Percentiles rank a stretch among this genome's conserved stretches.
phyloP scores from a whole-genome alignment of 2,329 filamentous ascomycete genomes.

The Gliomastix tumulicola region DNA sequence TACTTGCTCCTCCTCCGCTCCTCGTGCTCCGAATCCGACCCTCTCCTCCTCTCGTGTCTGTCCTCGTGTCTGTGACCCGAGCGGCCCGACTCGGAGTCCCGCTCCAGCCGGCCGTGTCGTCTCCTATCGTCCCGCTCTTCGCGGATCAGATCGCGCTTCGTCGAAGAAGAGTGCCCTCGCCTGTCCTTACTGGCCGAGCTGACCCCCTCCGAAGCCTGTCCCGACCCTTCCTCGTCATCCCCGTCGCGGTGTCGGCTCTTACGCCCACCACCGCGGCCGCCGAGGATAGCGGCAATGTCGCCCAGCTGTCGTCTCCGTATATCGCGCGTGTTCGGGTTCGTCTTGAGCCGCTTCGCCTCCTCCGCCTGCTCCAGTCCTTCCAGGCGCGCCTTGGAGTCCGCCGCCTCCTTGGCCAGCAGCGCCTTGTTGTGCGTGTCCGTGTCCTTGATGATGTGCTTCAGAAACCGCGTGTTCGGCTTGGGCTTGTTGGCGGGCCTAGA shows the following conservation, averaged over 20 bases:
- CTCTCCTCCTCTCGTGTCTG: background rate
- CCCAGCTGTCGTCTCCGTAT: conserved; percentile 52
- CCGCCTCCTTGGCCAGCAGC: conserved; percentile 74
- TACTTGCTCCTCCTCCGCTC: background rate
- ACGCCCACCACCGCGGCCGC: too few relatives aligned
- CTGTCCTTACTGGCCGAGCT: conserved; percentile 5
- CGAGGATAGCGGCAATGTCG: conserved; percentile 52
- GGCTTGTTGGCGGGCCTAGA: conserved; percentile 59
- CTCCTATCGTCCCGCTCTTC: conserved; percentile 9
- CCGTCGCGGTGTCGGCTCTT: conserved; percentile 17
- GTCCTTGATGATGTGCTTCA: conserved; percentile 81
- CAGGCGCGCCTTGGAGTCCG: conserved; percentile 68
- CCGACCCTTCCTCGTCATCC: conserved; percentile 6
- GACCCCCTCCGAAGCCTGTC: too few relatives aligned
- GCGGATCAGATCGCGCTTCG: conserved; percentile 11
- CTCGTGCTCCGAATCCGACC: background rate
- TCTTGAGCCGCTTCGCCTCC: conserved; percentile 33
- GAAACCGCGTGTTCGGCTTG: conserved; percentile 86
- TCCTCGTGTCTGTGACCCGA: too few relatives aligned
- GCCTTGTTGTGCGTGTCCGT: conserved; percentile 86
- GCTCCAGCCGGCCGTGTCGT: conserved; percentile 15
- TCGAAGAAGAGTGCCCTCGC: conserved; percentile 1
- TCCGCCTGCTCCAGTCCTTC: conserved; percentile 48
- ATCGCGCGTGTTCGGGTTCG: conserved; percentile 38
- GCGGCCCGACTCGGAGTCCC: background rate